Evolutionary conservation across 1,284 basidiomycete species (phyloP).

Genomic region (Irpex rosettiformis): DNA sequence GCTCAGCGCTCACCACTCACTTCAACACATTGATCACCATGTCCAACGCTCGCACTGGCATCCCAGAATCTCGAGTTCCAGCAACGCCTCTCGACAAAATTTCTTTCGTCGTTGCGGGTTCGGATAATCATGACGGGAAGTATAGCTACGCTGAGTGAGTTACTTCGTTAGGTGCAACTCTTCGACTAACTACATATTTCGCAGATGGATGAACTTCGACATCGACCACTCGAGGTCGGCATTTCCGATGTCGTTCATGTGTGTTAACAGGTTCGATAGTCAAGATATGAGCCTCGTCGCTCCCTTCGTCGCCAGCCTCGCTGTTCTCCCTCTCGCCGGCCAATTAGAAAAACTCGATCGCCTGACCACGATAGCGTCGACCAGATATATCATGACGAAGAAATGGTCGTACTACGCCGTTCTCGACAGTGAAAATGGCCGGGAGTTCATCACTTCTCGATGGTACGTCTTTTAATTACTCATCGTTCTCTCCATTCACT

Average conservation of each 20-base stretch:
- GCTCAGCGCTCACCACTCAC: too few relatives aligned
- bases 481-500: neutral
- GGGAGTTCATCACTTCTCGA: neutral
- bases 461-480: neutral
- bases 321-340: neutral
- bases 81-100: too few relatives aligned
- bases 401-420: neutral
- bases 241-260: neutral
- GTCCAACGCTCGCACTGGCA: too few relatives aligned
- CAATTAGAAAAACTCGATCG: neutral
- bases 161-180: neutral
- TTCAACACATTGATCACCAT: too few relatives aligned
- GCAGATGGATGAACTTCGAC: neutral
- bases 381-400: neutral
- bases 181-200: neutral
- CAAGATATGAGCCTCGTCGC: neutral
- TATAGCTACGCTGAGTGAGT: neutral
- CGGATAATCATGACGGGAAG: neutral
- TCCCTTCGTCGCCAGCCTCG: neutral
- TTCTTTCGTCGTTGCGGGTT: too few relatives aligned
- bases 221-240: neutral
- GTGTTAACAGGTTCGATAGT: neutral
- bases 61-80: too few relatives aligned
- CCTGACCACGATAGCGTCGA: neutral
- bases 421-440: neutral